Evolutionary conservation across 2,329 filamentous ascomycete species (phyloP).

Genomic region (Stagonosporopsis rhizophila): DNA sequence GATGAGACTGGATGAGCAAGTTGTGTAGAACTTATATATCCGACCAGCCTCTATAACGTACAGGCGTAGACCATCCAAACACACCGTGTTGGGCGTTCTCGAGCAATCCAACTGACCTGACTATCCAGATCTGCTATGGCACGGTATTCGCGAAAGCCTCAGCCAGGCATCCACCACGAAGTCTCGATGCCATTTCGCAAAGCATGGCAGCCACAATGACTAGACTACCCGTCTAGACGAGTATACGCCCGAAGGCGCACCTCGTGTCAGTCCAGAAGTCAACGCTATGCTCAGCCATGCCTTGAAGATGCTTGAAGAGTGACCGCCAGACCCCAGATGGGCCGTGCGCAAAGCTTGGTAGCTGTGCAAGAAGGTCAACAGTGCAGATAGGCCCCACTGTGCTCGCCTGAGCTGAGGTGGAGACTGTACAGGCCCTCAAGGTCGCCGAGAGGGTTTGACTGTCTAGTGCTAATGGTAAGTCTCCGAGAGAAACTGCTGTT

Average conservation of each 20-base stretch:
- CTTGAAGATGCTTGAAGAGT: constrained; percentile 9
- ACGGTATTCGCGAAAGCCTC: constrained; percentile 8
- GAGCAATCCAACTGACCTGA: constrained; percentile 8
- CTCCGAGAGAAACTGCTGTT: background rate
- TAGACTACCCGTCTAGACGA: constrained; percentile 13
- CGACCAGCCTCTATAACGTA: background rate
- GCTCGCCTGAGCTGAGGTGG: background rate
- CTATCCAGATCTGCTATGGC: constrained; percentile 8
- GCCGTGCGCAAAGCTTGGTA: constrained; percentile 4
- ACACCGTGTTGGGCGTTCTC: constrained; percentile 4
- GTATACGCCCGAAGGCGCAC: background rate
- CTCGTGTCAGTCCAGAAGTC: constrained; percentile 3
- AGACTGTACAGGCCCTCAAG: background rate
- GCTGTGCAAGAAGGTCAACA: background rate
- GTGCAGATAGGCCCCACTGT: background rate
- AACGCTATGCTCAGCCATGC: constrained; percentile 7
- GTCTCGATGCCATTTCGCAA: constrained; percentile 2
- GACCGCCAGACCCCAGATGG: constrained; percentile 1
- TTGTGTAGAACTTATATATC: constrained; percentile 19
- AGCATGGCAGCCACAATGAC: constrained; percentile 17
- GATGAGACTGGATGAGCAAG: background rate
- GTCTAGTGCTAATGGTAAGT: background rate
- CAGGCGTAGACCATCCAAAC: background rate
- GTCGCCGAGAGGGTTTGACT: background rate
- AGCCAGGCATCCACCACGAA: background rate